phyloP scores from a whole-genome alignment of 352 stramenopile species.

The Saprolegnia parasitica region DNA sequence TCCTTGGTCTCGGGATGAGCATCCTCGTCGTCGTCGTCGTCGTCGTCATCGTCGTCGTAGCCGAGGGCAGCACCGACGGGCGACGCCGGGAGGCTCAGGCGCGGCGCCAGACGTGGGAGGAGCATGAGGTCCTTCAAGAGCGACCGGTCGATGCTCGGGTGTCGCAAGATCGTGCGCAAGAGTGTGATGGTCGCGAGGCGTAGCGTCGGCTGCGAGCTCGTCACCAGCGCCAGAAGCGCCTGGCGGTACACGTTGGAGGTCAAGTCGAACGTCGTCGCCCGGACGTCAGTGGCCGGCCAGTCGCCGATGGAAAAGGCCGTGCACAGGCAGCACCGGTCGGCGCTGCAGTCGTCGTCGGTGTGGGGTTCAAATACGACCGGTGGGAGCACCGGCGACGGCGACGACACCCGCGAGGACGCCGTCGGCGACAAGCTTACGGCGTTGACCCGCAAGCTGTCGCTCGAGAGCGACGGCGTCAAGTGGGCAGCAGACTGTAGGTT shows the following conservation, averaged over 20 bases:
- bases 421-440: neutral
- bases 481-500: neutral
- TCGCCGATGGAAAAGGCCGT: slow-evolving; percentile 37
- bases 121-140: slow-evolving; percentile 26
- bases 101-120: neutral
- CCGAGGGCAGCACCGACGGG: slow-evolving; percentile 26
- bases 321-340: neutral
- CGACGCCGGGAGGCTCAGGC: slow-evolving; percentile 27
- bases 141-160: slow-evolving; percentile 28
- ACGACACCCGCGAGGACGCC: neutral
- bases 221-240: slow-evolving; percentile 21
- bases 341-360: neutral
- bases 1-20: too few species aligned
- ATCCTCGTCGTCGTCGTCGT: slow-evolving; percentile 18
- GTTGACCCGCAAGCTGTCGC: neutral
- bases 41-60: slow-evolving; percentile 29
- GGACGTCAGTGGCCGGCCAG: slow-evolving; percentile 70
- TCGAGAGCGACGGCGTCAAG: neutral
- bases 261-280: slow-evolving; percentile 32
- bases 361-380: slow-evolving; percentile 11
- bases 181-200: slow-evolving; percentile 13
- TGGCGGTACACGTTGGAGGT: slow-evolving; percentile 2
- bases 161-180: neutral
- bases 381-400: slow-evolving; percentile 7
- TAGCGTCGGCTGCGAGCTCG: slow-evolving; percentile 9